Conservation (phyloP, 176 grass and related monocot species). For the Eragrostis nindensis region DNA sequence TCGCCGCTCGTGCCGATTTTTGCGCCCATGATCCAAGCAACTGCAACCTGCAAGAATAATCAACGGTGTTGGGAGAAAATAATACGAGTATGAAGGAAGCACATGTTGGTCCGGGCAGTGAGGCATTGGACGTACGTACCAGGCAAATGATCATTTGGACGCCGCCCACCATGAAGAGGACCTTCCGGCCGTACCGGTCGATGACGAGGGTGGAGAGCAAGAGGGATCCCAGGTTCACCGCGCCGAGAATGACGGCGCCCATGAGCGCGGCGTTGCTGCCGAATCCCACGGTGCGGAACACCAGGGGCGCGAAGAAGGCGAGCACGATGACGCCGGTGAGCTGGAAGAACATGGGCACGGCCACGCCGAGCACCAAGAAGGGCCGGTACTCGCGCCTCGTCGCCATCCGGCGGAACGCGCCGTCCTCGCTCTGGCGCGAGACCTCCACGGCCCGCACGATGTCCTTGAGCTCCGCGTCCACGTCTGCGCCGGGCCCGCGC, state of each 20-base stretch:
- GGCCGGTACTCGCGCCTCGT: slow-evolving; percentile 67
- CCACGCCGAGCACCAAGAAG: slow-evolving; percentile 73
- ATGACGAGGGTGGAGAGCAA: slow-evolving; percentile 41
- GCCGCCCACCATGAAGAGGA: slow-evolving; percentile 57
- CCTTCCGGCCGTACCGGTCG: slow-evolving; percentile 56
- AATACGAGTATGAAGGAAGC: no score
- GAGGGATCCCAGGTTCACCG: slow-evolving; percentile 47
- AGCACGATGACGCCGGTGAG: slow-evolving; percentile 23
- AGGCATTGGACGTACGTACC: not conserved
- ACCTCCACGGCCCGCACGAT: slow-evolving; percentile 45
- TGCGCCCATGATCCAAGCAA: slow-evolving; percentile 59
- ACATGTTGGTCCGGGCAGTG: not conserved
- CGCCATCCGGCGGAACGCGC: slow-evolving; percentile 64
- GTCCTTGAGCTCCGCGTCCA: slow-evolving; percentile 71
- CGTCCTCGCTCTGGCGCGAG: slow-evolving; percentile 44
- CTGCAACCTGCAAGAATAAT: slow-evolving; percentile 28
- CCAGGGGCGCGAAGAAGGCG: slow-evolving; percentile 79
- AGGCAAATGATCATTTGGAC: slow-evolving; percentile 46
- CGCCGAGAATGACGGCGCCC: slow-evolving; percentile 67
- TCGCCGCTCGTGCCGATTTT: slow-evolving; percentile 20
- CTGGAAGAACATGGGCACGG: slow-evolving; percentile 45
- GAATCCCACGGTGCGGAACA: slow-evolving; percentile 84
- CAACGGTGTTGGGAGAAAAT: not conserved
- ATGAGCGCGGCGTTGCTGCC: slow-evolving; percentile 72
- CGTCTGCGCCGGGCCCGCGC: slow-evolving; percentile 57